Base-by-base conservation (phyloP, 257 asterid species). In the Solanum lycopersicoides region DNA sequence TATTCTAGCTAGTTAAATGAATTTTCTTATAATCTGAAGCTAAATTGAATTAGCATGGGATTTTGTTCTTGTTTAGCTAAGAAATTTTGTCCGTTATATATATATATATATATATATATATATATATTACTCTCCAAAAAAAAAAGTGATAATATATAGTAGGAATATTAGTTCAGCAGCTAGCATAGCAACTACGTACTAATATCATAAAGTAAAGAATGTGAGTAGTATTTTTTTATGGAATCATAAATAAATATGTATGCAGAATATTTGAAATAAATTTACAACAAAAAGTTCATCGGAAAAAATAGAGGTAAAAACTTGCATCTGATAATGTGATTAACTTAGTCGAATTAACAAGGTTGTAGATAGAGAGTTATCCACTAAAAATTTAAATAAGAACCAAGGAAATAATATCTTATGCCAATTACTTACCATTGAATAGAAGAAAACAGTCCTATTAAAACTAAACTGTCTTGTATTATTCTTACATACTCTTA, bases 1-100 rank as follows among this genome's bases (percentile, higher is more conserved):
- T n/a, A 23, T 56, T 53, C 11, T 56, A 18, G 4, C n/a, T 56
- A 18, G 47, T 44, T 11, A 44, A 18, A 56, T 53, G 63, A 53
- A 2, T 18, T 6, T 53, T 18, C 2, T 18, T 53, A 18, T 18
- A 53, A 53, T 56, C 0, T 10, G 0, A 1, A 56, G 0, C 4
- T 56, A 56, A 20, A 56, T 56, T 56, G 25, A 56, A 56, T 18
- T 56, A 18, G n/a, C 4, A 18, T 56, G 4, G 0, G 4, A 56
- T 56, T 56, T 53, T 56, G 7, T 0, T 18, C 0, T 18, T 1
- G 65, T 56, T 18, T 56, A 56, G 11, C 4, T 18, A 56, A 1
- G 0, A 7, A 56, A 20, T 56, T 7, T 28, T 28, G 30, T 28
- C 30, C 30, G 30, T 28, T 28, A 28, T 28, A 28, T 28, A 28